Conservation (phyloP, 176 grass and related monocot genomes). For the Metroxylon sagu region DNA sequence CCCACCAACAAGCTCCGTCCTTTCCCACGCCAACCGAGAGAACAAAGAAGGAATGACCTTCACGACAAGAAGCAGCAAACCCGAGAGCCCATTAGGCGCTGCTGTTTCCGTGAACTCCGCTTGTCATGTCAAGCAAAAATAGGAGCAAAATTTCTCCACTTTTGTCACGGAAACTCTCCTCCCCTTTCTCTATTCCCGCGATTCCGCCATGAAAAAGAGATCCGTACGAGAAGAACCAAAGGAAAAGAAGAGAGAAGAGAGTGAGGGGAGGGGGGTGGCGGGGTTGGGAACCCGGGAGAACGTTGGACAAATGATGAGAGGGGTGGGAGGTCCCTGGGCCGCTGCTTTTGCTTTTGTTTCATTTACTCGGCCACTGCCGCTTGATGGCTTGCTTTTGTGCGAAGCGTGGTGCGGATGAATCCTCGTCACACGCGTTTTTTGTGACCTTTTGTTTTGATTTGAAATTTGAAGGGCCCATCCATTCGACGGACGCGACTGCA, state of each 20-base stretch:
- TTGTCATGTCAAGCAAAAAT: too few species aligned
- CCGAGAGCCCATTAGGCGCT: too few species aligned
- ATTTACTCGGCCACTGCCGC: too few species aligned
- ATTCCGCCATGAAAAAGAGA: slow-evolving; percentile 12
- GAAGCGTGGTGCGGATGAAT: too few species aligned
- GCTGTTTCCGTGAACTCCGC: too few species aligned
- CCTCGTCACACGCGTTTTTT: too few species aligned
- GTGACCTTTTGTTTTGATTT: too few species aligned
- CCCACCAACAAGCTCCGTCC: background rate
- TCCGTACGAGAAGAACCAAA: slow-evolving; percentile 19
- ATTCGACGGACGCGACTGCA: too few species aligned
- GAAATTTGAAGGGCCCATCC: too few species aligned
- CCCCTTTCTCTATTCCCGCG: slow-evolving; percentile 7
- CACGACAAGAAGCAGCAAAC: background rate
- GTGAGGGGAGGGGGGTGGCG: background rate
- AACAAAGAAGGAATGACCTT: background rate
- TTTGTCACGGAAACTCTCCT: background rate
- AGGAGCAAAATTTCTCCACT: too few species aligned
- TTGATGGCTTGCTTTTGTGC: too few species aligned
- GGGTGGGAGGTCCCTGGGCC: too few species aligned
- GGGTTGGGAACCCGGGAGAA: slow-evolving; percentile 13
- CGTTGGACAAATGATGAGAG: slow-evolving; percentile 11
- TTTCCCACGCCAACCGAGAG: slow-evolving; percentile 5
- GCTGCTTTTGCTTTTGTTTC: background rate
- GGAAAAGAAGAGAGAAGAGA: background rate